phyloP scores from a whole-genome alignment of 345 rosid genomes.

The Rhodamnia argentea region DNA sequence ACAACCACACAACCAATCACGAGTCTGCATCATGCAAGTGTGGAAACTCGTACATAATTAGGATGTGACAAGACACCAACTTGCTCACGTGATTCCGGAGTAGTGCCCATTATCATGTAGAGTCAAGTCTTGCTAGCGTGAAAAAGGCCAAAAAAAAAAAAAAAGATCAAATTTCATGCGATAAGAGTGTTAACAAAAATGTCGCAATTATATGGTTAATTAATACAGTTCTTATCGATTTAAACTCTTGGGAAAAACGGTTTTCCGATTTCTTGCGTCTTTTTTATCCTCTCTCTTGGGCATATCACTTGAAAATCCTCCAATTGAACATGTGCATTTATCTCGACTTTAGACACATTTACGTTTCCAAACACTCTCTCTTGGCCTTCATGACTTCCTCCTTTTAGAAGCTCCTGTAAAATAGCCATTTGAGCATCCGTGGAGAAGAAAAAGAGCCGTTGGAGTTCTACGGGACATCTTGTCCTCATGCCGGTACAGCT shows the following conservation, averaged over 20 bases:
- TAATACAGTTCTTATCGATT: neutral
- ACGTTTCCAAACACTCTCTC: too few species aligned
- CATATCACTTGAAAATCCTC: neutral
- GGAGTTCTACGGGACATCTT: too few species aligned
- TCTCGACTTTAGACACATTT: too few species aligned
- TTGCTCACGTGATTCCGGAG: accelerated
- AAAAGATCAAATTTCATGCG: neutral
- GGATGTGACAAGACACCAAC: neutral
- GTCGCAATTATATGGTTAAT: neutral
- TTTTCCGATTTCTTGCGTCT: neutral
- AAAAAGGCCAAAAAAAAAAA: neutral
- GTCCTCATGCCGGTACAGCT: too few species aligned
- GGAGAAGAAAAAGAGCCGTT: too few species aligned
- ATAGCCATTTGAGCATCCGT: too few species aligned
- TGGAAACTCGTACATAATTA: neutral
- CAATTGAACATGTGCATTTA: neutral
- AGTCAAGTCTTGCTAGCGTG: accelerated
- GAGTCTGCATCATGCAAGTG: neutral
- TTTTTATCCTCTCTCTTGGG: neutral
- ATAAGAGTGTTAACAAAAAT: neutral
- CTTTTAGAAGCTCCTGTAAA: too few species aligned
- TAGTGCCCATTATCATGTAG: neutral
- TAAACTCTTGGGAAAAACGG: neutral
- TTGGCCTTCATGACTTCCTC: too few species aligned
- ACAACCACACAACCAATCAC: neutral